A percentile compares a stretch with the other conserved stretches of the same genome.
Conservation (phyloP, 306 rosid genomes). For the Rosa lucieae region DNA sequence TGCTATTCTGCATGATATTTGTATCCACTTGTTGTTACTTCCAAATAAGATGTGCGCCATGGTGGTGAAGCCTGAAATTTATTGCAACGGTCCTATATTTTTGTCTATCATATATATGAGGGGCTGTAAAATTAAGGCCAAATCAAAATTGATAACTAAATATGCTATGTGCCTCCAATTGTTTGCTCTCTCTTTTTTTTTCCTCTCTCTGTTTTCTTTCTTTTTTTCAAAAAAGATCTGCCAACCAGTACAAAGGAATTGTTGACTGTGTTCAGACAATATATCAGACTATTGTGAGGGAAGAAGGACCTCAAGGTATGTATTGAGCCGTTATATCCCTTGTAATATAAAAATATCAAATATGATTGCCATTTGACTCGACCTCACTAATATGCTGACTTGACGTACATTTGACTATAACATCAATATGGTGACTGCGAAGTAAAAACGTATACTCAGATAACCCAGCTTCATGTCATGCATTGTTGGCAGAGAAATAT, state of each 20-base stretch:
- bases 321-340: background rate
- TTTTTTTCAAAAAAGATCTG: conserved; percentile 53
- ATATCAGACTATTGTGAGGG: conserved; percentile 75
- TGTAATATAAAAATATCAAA: background rate
- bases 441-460: background rate
- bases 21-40: background rate
- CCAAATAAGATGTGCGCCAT: no score
- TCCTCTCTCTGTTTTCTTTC: background rate
- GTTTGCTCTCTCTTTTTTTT: background rate
- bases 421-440: background rate
- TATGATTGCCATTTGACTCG: background rate
- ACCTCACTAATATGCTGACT: background rate
- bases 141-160: background rate
- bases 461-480: background rate
- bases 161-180: background rate
- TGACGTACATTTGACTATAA: background rate
- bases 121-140: no score
- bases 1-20: conserved; percentile 1
- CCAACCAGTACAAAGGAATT: conserved; percentile 78
- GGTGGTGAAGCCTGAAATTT: no score
- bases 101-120: no score
- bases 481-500: background rate
- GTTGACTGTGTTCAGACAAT: conserved; percentile 66
- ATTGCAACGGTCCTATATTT: no score
- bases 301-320: conserved; percentile 94